Conservation (phyloP, 2,329 filamentous ascomycete species). For the Aschersonia sp. region DNA sequence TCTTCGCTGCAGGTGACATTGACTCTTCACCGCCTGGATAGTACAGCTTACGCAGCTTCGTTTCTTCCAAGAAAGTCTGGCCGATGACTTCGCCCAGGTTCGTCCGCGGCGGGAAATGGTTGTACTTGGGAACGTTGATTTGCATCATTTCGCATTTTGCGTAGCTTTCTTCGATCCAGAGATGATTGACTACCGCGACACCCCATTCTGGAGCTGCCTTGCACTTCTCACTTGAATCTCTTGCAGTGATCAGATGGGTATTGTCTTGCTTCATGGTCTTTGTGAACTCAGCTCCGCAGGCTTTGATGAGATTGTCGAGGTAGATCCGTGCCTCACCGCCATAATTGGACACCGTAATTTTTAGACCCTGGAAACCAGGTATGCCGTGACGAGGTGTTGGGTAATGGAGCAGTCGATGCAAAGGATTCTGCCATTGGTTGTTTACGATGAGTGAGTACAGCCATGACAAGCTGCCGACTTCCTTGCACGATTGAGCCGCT, state of each 20-base stretch:
- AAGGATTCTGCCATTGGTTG: constrained; percentile 77
- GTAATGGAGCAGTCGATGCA: constrained; percentile 76
- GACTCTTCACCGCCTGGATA: constrained; percentile 44
- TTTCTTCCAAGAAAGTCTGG: constrained; percentile 64
- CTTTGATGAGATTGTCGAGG: constrained; percentile 77
- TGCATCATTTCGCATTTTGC: constrained; percentile 69
- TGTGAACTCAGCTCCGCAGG: constrained; percentile 76
- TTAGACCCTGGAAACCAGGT: constrained; percentile 59
- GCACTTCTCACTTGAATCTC: constrained; percentile 83
- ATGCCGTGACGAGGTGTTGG: constrained; percentile 66
- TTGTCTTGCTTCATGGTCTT: constrained; percentile 93
- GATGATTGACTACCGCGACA: constrained; percentile 77
- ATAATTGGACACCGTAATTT: constrained; percentile 91
- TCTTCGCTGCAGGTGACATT: constrained; percentile 26
- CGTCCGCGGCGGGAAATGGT: constrained; percentile 73
- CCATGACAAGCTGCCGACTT: constrained; percentile 89
- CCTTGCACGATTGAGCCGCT: constrained; percentile 63
- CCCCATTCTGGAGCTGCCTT: constrained; percentile 86
- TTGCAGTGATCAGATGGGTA: constrained; percentile 86
- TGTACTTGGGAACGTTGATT: constrained; percentile 61
- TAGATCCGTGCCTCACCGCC: constrained; percentile 88
- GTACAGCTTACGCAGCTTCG: constrained; percentile 48
- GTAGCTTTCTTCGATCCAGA: constrained; percentile 97
- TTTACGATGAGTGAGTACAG: constrained; percentile 82
- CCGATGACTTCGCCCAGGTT: constrained; percentile 90